These are phyloP conservation scores for Pseudomonodictys pantanalensis DNA, from an alignment of 495 filamentous ascomycete species.

Conservation along the genomic window DNA sequence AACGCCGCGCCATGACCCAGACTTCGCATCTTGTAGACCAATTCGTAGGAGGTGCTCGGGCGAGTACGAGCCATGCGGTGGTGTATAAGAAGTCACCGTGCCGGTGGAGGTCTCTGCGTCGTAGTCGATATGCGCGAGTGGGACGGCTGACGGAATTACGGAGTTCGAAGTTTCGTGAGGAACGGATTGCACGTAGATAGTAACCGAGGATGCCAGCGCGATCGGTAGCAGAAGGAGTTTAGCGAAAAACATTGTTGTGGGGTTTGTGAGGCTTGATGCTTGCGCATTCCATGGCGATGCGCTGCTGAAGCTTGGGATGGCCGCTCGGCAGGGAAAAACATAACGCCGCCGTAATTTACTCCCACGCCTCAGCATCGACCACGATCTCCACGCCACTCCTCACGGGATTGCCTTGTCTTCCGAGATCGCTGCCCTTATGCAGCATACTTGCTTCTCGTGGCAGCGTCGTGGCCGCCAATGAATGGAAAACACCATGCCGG, in stretches of 20 bases:
- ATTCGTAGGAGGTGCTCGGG: slow-evolving; percentile 58
- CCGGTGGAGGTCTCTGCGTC: slow-evolving; percentile 33
- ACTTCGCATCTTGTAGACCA: slow-evolving; percentile 49
- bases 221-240: slow-evolving; percentile 25
- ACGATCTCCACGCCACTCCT: too few species aligned
- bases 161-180: background rate
- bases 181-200: slow-evolving; percentile 27
- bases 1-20: slow-evolving; percentile 37
- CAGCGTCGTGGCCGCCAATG: background rate
- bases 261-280: background rate
- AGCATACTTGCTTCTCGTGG: slow-evolving; percentile 4
- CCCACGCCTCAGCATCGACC: too few species aligned
- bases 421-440: background rate
- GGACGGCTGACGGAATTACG: slow-evolving; percentile 24
- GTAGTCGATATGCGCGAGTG: slow-evolving; percentile 39
- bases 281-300: background rate
- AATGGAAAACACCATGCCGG: background rate
- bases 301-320: background rate
- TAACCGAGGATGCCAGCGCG: slow-evolving; percentile 26
- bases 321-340: too few species aligned
- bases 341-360: too few species aligned
- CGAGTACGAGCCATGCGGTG: slow-evolving; percentile 27
- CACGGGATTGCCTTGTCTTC: too few species aligned
- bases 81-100: slow-evolving; percentile 32
- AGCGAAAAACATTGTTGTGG: slow-evolving; percentile 20